Evolutionary conservation across 2,329 filamentous ascomycete genomes (phyloP).

Genomic region (Alternaria brassicicola): DNA sequence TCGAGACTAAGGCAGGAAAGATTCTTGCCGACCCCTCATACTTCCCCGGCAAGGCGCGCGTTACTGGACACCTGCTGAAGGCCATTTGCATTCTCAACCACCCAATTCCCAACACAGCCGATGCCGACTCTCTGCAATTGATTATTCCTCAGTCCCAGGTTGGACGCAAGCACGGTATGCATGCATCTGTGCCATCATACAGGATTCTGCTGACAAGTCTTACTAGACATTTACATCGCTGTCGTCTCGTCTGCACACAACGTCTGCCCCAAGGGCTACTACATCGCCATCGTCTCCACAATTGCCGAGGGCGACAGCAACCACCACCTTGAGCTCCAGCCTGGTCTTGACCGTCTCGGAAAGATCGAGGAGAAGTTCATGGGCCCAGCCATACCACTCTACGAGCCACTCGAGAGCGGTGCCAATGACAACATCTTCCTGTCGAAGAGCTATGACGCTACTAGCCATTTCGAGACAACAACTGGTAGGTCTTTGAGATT

Average conservation of each 20-base stretch:
- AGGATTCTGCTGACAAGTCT: conserved; percentile 12
- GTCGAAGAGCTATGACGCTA: conserved; percentile 98
- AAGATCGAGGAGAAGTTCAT: conserved; percentile 97
- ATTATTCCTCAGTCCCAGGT: conserved; percentile 99
- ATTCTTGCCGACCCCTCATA: conserved; percentile 97
- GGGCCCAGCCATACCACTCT: conserved; percentile 89
- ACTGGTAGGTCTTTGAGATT: conserved; percentile 57
- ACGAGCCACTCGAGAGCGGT: conserved; percentile 86
- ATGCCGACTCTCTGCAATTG: conserved; percentile 87
- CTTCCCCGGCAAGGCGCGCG: conserved; percentile 87
- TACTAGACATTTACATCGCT: conserved; percentile 89
- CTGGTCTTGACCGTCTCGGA: conserved; percentile 89
- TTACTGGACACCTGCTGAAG: conserved; percentile 88
- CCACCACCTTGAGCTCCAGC: conserved; percentile 93
- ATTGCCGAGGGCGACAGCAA: conserved; percentile 91
- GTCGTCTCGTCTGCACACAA: conserved; percentile 96
- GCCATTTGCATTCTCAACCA: conserved; percentile 98
- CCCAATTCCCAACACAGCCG: conserved; percentile 86
- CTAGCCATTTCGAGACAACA: conserved; percentile 94
- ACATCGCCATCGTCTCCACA: conserved; percentile 96
- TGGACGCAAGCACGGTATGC: conserved; percentile 89
- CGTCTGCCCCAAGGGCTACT: conserved; percentile 98
- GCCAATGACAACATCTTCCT: conserved; percentile 91
- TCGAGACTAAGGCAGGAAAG: conserved; percentile 94
- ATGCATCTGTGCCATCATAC: background rate